A percentile compares a stretch with the other conserved stretches of the same genome.
Conservation (phyloP, 805 yeast species). For the Cyberlindnera maritima region DNA sequence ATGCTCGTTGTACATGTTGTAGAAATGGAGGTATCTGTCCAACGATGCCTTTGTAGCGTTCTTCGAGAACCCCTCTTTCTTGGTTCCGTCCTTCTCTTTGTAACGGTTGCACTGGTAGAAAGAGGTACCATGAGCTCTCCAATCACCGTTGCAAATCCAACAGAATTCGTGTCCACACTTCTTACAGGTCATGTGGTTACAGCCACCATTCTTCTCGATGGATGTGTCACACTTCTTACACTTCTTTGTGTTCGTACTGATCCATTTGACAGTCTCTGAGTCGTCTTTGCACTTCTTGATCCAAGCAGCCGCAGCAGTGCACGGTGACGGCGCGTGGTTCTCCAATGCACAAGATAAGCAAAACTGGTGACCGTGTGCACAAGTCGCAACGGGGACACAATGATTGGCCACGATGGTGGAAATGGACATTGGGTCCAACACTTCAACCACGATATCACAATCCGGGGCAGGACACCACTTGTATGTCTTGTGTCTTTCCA, state of each 20-base stretch:
- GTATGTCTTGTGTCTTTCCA: slow-evolving; percentile 48
- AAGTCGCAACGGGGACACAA: slow-evolving; percentile 65
- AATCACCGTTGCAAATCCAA: slow-evolving; percentile 83
- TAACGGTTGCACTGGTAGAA: slow-evolving; percentile 68
- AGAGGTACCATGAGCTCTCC: slow-evolving; percentile 66
- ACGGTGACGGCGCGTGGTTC: slow-evolving; percentile 84
- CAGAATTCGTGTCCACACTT: slow-evolving; percentile 81
- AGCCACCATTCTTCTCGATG: slow-evolving; percentile 94
- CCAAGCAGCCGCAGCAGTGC: slow-evolving; percentile 70
- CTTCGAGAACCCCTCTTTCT: slow-evolving; percentile 24
- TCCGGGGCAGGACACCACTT: slow-evolving; percentile 88
- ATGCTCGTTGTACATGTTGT: slow-evolving; percentile 71
- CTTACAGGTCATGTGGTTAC: slow-evolving; percentile 92
- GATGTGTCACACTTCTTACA: slow-evolving; percentile 80
- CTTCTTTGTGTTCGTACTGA: slow-evolving; percentile 74
- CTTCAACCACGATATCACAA: slow-evolving; percentile 57
- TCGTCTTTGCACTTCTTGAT: slow-evolving; percentile 77
- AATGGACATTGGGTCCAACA: slow-evolving; percentile 14
- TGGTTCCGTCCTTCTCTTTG: slow-evolving; percentile 31
- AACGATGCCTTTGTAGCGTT: slow-evolving; percentile 45
- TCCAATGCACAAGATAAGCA: slow-evolving; percentile 76
- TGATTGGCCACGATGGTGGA: slow-evolving; percentile 5
- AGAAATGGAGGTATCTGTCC: slow-evolving; percentile 70
- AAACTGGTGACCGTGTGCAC: slow-evolving; percentile 65
- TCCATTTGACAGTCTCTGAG: slow-evolving; percentile 86